A percentile compares a stretch with the other conserved stretches of the same genome.
These are phyloP conservation scores for Entophlyctis luteolus DNA, from an alignment of 192 early-diverging fungal genomes.

Conservation along the genomic window DNA sequence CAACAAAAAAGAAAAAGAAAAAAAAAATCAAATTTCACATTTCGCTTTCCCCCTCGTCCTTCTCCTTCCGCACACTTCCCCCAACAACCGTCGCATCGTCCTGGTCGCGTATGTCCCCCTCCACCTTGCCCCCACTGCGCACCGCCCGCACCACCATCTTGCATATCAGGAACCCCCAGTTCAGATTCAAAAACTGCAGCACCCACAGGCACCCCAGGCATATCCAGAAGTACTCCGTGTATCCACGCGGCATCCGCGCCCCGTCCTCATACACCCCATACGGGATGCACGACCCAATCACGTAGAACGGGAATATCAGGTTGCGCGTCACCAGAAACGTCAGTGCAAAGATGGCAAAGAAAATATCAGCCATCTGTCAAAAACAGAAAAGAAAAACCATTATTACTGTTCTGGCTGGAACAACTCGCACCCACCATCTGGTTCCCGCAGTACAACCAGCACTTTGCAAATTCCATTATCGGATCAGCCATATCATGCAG, in stretches of 20 bases:
- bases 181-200: constrained; percentile 18
- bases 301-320: constrained; percentile 26
- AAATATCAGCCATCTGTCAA: constrained; percentile 21
- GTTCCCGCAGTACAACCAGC: constrained; percentile 36
- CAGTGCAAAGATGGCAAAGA: constrained; percentile 28
- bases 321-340: constrained; percentile 23
- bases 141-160: too few species aligned
- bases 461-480: constrained; percentile 49
- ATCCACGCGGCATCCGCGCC: constrained; percentile 21
- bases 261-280: constrained; percentile 27
- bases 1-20: too few species aligned
- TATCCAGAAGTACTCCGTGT: constrained; percentile 12
- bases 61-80: too few species aligned
- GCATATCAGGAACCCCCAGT: constrained; percentile 25
- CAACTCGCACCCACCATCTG: not conserved
- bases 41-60: too few species aligned
- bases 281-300: not conserved
- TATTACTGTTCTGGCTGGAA: not conserved
- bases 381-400: not conserved
- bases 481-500: constrained; percentile 47
- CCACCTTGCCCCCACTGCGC: too few species aligned
- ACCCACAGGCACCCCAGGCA: constrained; percentile 13
- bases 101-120: too few species aligned
- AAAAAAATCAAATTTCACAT: too few species aligned
- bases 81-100: too few species aligned